Conservation (phyloP, 1,139 yeast species). For the Blastobotrys serpentis region DNA sequence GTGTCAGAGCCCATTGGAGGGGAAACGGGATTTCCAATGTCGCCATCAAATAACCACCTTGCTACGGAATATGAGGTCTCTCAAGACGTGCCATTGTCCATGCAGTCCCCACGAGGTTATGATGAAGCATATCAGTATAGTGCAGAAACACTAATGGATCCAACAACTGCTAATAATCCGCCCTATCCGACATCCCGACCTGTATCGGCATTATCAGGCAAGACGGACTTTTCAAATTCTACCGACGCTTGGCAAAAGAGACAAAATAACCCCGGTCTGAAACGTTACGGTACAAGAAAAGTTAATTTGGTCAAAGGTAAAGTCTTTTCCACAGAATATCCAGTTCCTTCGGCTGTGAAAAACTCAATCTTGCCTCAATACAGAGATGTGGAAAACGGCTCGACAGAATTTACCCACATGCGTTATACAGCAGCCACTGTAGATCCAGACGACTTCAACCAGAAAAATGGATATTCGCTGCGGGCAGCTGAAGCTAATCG, state of each 20-base stretch:
- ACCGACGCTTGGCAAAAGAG: slow-evolving; percentile 29
- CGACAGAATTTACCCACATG: slow-evolving; percentile 85
- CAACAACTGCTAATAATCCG: slow-evolving; percentile 7
- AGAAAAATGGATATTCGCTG: slow-evolving; percentile 75
- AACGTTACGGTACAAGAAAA: slow-evolving; percentile 47
- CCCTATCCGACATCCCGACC: slow-evolving; percentile 20
- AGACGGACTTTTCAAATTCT: slow-evolving; percentile 22
- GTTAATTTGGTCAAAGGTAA: slow-evolving; percentile 67
- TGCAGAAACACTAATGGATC: slow-evolving; percentile 20
- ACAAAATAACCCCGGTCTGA: slow-evolving; percentile 25
- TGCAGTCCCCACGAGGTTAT: slow-evolving; percentile 16
- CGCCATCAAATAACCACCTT: slow-evolving; percentile 1
- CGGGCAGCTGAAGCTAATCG: slow-evolving; percentile 81
- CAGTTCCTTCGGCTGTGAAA: slow-evolving; percentile 66
- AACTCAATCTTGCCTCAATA: slow-evolving; percentile 53
- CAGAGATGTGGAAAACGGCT: slow-evolving; percentile 64
- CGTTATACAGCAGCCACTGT: slow-evolving; percentile 92
- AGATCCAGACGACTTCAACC: slow-evolving; percentile 80
- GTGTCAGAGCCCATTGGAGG: slow-evolving; percentile 33
- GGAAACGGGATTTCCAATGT: slow-evolving; percentile 28
- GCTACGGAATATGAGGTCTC: slow-evolving; percentile 12
- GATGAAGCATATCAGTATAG: slow-evolving; percentile 12
- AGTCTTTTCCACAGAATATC: slow-evolving; percentile 71
- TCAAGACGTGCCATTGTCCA: slow-evolving; percentile 19
- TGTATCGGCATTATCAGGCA: slow-evolving; percentile 22